Percentiles rank a stretch among this genome's conserved stretches.
These are phyloP conservation scores for Pythium brachiatum DNA, from an alignment of 352 stramenopile genomes.

Conservation along the genomic window DNA sequence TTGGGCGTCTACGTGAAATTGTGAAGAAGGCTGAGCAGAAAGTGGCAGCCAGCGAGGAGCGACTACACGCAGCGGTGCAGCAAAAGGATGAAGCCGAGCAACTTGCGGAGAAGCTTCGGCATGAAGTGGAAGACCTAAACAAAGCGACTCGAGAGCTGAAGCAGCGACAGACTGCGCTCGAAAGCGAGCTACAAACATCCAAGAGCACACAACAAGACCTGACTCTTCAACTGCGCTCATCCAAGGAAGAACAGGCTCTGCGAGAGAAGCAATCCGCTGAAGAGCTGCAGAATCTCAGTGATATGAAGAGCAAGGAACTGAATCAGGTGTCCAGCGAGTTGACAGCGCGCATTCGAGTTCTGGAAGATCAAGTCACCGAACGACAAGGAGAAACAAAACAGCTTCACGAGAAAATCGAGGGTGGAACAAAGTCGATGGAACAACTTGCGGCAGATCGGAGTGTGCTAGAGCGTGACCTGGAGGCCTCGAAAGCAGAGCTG, in stretches of 20 bases:
- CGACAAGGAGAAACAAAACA: slow-evolving; percentile 13
- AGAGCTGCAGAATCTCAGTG: neutral
- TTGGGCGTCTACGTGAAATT: slow-evolving; percentile 53
- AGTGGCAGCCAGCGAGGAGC: slow-evolving; percentile 31
- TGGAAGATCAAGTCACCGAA: slow-evolving; percentile 13
- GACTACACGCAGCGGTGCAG: slow-evolving; percentile 19
- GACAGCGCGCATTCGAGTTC: slow-evolving; percentile 4
- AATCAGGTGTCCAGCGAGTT: slow-evolving; percentile 12
- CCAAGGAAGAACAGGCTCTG: neutral
- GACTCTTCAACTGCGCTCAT: neutral
- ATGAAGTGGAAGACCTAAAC: neutral
- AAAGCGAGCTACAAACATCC: slow-evolving; percentile 7
- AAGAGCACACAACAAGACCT: slow-evolving; percentile 1
- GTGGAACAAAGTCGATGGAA: slow-evolving; percentile 18
- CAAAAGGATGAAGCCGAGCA: slow-evolving; percentile 6
- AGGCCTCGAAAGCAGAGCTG: slow-evolving; percentile 34
- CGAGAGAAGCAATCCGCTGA: slow-evolving; percentile 10
- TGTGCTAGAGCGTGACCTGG: slow-evolving; percentile 28
- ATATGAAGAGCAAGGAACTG: slow-evolving; percentile 11
- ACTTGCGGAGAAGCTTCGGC: neutral
- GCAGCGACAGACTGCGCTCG: neutral
- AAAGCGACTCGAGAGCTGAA: neutral
- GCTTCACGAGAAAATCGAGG: slow-evolving; percentile 16
- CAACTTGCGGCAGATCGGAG: slow-evolving; percentile 27
- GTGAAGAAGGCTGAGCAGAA: slow-evolving; percentile 37